Evolutionary conservation across 768 basidiomycete genomes (phyloP).

Genomic region (Leccinum subtestaceum): DNA sequence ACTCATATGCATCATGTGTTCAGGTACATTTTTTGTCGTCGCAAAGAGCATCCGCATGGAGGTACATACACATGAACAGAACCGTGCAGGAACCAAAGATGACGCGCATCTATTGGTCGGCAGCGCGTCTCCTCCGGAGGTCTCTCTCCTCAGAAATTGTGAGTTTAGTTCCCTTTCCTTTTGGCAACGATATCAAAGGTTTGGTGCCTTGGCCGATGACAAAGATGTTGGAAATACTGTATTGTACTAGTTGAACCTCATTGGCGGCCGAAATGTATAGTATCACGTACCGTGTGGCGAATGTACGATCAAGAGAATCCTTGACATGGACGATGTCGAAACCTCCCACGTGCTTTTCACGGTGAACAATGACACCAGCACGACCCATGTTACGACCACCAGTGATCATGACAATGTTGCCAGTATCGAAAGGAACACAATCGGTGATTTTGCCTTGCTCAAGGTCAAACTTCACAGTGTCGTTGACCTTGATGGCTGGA

Average conservation of each 20-base stretch:
- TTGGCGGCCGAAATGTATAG: neutral
- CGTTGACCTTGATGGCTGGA: constrained; percentile 91
- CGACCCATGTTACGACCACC: constrained; percentile 99
- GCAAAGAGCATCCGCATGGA: constrained; percentile 20
- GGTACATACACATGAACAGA: constrained; percentile 12
- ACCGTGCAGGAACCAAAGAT: constrained; percentile 5
- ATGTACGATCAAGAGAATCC: constrained; percentile 92
- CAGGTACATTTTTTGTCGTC: constrained; percentile 21
- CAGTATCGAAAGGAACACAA: constrained; percentile 94
- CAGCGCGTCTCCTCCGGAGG: constrained; percentile 78
- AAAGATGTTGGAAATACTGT: constrained; percentile 94
- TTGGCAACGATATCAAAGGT: constrained; percentile 95
- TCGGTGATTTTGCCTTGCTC: constrained; percentile 92
- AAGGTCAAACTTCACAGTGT: constrained; percentile 96
- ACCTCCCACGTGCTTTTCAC: constrained; percentile 96
- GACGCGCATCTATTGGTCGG: constrained; percentile 53
- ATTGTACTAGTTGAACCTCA: neutral
- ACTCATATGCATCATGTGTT: constrained; percentile 16
- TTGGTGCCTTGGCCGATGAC: constrained; percentile 95
- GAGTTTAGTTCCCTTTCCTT: constrained; percentile 97
- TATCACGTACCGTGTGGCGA: constrained; percentile 85
- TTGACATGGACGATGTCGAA: constrained; percentile 99
- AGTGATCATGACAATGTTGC: constrained; percentile 96
- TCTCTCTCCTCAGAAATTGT: constrained; percentile 97
- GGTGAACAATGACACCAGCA: constrained; percentile 92